Evolutionary conservation across 768 basidiomycete species (phyloP), one percentile per base, ranked within the genome.

Genomic region (Tephrocybe sp.): DNA sequence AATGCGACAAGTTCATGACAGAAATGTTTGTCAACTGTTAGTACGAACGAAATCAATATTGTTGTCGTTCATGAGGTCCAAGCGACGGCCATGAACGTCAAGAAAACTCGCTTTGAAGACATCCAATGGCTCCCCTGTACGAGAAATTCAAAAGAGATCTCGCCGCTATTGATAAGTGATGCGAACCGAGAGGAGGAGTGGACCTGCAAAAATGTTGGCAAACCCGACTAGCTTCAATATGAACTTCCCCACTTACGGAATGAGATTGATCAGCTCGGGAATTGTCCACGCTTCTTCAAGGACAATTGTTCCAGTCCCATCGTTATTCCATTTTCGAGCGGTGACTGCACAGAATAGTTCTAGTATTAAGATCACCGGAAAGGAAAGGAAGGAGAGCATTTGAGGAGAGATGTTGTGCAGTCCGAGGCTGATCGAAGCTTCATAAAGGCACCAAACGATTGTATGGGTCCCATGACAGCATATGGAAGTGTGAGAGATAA

Each of bases 201-300:
- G 54, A 18, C 11, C 58, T 60, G 9, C 12, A 21, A 25, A 33
- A 21, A 49, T 30, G 38, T 41, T 8, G 26, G 17, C 20, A 21
- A 25, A 10, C 24, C 8, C 4, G 34, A 23, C 14, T 24, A 10
- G n/a, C 28, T 11, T 32, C 18, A 34, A 24, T n/a, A 15, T 7
- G 6, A 7, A n/a, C 28, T 30, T 30, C 5, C 11, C 18, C 7
- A 21, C 59, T 42, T 48, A 70, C 70, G 57, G 61, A 41, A 63
- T 47, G 33, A 62, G 58, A 41, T 49, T 42, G 6, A 68, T 33
- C 5, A 73, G 66, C 12, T 68, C 67, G 11, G 71, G 66, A 3
- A 65, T 67, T 0, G 68, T 69, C 68, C 69, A 75, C 0, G 73
- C 73, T 57, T 75, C 73, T 51, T 74, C 73, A 17, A 75, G 61